Evolutionary conservation across 169 alveolate genomes (phyloP), one percentile per base, ranked within the genome.

Genomic region (Plasmodium ovale): DNA sequence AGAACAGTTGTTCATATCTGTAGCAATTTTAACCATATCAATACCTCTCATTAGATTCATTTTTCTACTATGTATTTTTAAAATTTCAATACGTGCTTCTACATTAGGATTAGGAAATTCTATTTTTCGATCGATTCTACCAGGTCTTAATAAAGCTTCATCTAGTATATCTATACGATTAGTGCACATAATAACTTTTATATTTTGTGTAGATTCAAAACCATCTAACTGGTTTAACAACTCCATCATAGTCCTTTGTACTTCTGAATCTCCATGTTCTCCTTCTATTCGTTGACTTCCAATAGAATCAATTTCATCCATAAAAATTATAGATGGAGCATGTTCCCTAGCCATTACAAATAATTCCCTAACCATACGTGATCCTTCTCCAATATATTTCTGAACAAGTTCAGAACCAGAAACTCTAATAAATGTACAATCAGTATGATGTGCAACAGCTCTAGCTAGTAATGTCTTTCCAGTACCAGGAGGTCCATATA

Each of bases 351-450:
- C 99, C 99, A 98, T 96, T 19, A 96, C 98, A 94, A 98, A 98
- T 42, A 98, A 92, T 92, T 98, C 99, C 62, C 99, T 96, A 25
- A 99, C 99, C 99, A 98, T 98, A 35, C 99, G 96, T 0, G 99
- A 99, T 16, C 99, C 99, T 92, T 99, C 99, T 35, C 99, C 99
- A 71, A 99, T 99, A 91, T 99, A 99, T 91, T 98, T 99, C 91
- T 99, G 99, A 23, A 99, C 99, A 42, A 99, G 94, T 87, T 99
- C 99, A 53, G 99, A 96, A 19, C 99, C 99, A 23, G 99, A 97
- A 53, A 99, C 99, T 69, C 99, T 94, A 19, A 99, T 99, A 96
- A 99, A 99, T 72, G 99, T 95, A 35, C 99, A 98, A 89, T 99
- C 99, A 12, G 99, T 99, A 68, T 99, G 98, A 92, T 99, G 98